Base-by-base conservation (phyloP, 2,329 filamentous ascomycete species). In the Ceratocystiopsis minuta region DNA sequence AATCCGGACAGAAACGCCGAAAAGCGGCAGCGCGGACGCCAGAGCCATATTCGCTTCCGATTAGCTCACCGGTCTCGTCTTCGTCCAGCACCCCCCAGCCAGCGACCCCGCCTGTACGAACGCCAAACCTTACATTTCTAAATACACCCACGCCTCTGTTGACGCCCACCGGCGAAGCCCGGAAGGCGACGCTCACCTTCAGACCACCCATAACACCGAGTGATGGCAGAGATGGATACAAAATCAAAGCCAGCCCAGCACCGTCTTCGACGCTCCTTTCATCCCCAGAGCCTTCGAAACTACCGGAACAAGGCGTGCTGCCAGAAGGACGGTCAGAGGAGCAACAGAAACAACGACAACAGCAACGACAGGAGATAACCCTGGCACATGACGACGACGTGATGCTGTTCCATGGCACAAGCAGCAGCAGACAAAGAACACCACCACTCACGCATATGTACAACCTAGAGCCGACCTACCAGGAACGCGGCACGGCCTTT, bases 401-500 rank as follows among this genome's bases (percentile, higher is more conserved):
- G 4, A 4, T 7, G 20, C 7, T 20, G 4, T 20, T 20, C 4
- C 20, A 20, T 20, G 20, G 7, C 7, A 7, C 20, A 7, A 7
- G 7, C 7, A 20, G 51, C 40, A 56, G 46, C 45, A 60, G 53
- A 54, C 55, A 56, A 6, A 36, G 45, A 16, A 52, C 52, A 31
- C 51, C 57, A 11, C 49, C 45, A 13, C 49, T 53, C 42, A 55
- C 49, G 28, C 51, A 50, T 14, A 43, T 55, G 39, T 61, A 55
- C 49, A 59, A 43, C 40, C 52, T 55, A 16, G 53, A 46, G 34
- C 54, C 57, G 18, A 54, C 53, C 20, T 57, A 59, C 18, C 64
- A 63, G 48, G 64, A 67, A 44, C 57, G 57, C 13, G 65, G 64
- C 33, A 63, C 58, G 2, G 62, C 61, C 16, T 69, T 63, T 53